Conservation (phyloP, 1,139 yeast genomes). For the Yarrowia galli region DNA sequence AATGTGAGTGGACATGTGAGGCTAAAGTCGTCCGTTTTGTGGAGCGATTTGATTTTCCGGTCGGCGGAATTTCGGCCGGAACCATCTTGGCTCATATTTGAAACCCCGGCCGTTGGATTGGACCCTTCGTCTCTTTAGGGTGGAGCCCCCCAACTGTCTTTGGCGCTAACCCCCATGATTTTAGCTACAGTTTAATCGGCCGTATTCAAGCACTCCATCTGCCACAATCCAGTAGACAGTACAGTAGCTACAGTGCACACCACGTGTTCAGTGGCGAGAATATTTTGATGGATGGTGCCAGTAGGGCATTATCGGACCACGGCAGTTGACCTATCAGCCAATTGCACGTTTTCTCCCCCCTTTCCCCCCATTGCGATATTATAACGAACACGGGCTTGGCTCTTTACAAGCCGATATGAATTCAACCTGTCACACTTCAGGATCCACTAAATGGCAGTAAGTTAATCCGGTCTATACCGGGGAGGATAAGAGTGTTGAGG, state of each 20-base stretch:
- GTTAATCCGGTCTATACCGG: slow-evolving; percentile 19
- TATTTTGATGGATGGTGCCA: too few relatives aligned
- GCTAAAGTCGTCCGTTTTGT: not conserved
- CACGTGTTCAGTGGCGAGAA: slow-evolving; percentile 1
- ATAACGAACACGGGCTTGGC: slow-evolving; percentile 1
- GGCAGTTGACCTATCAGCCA: not conserved
- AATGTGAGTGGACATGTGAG: not conserved
- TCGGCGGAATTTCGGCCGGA: not conserved
- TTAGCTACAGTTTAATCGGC: slow-evolving; percentile 20
- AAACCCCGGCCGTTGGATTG: not conserved
- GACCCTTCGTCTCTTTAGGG: not conserved
- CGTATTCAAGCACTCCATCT: slow-evolving; percentile 19
- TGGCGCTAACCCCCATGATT: slow-evolving; percentile 8
- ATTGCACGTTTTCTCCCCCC: not conserved
- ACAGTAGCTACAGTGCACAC: not conserved
- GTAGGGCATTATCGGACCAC: too few relatives aligned
- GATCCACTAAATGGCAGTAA: not conserved
- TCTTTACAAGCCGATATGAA: not conserved
- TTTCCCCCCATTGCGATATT: not conserved
- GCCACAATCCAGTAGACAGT: not conserved
- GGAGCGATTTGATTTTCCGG: not conserved
- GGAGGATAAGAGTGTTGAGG: not conserved
- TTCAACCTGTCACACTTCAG: not conserved
- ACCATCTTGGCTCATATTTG: not conserved
- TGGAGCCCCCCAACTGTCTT: not conserved